These are phyloP conservation scores for Rubroboletus pulcherrimus DNA, from an alignment of 768 basidiomycete genomes.

Conservation along the genomic window DNA sequence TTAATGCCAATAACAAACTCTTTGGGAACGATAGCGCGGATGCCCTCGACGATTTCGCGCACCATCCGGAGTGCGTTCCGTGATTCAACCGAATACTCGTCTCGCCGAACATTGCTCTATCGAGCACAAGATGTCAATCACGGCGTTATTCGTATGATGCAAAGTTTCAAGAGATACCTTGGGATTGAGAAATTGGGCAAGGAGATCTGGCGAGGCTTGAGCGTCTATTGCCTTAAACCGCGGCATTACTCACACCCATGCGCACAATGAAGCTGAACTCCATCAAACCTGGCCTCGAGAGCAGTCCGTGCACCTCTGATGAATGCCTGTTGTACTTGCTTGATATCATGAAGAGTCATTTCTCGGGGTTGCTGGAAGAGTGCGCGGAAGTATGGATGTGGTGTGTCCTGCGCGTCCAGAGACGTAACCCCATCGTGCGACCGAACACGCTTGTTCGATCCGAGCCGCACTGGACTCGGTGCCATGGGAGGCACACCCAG, in stretches of 20 bases:
- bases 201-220: conserved; percentile 49
- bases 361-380: conserved; percentile 61
- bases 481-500: conserved; percentile 61
- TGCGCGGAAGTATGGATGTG: conserved; percentile 32
- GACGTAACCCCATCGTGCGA: conserved; percentile 4
- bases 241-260: conserved; percentile 69
- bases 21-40: conserved; percentile 50
- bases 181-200: conserved; percentile 74
- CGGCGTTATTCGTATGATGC: conserved; percentile 12
- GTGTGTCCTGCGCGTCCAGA: conserved; percentile 5
- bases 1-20: conserved; percentile 78
- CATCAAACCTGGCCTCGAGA: conserved; percentile 72
- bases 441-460: conserved; percentile 21
- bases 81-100: conserved; percentile 49
- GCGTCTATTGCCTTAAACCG: neutral
- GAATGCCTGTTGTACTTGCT: conserved; percentile 57
- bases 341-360: conserved; percentile 61
- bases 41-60: conserved; percentile 48
- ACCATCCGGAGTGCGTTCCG: conserved; percentile 55
- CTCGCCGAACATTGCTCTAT: conserved; percentile 53
- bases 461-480: conserved; percentile 61
- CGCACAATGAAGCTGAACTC: conserved; percentile 78
- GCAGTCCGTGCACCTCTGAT: conserved; percentile 65
- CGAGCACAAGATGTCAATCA: neutral
- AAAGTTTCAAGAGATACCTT: conserved; percentile 42